Base-by-base conservation (phyloP, 1,284 basidiomycete species). In the Ganoderma sinense region DNA sequence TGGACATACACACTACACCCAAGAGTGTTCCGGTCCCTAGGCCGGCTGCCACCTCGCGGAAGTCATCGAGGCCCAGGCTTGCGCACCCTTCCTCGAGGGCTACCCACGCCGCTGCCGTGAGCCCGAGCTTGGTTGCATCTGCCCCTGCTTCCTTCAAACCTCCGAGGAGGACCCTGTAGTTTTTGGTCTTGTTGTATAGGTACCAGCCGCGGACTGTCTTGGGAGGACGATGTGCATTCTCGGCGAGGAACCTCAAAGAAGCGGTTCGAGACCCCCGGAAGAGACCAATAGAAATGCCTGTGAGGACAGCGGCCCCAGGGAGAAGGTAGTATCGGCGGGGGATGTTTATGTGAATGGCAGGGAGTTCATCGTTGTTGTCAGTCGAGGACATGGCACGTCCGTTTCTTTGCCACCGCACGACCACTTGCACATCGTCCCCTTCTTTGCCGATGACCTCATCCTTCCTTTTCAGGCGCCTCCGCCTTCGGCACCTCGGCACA, bases 161-260 rank as follows among this genome's bases (percentile, higher is more conserved):
- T 1, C 87, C 91, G 73, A 90, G 86, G 78, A 94, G 86, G 75
- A 95, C 89, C 75, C 88, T 85, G 84, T 96, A 96, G 83, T 96
- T 96, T 82, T 96, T 96, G 53, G 94, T 95, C 85, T 96, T 96
- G 80, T 94, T 93, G 87, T 96, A 96, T 76, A 94, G 92, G 79
- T 96, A 96, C 95, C 94, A 96, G 74, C 94, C 94, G 73, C 91
- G 87, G 68, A 95, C 86, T 39, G 94, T 96, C 76, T 82, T 91
- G 39, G 94, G 94, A 65, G 92, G 85, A 65, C 93, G 85, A 80
- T 96, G 95, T 45, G 90, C 80, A 76, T 88, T 88, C 76, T 88
- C 87, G 20, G 86, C 87, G 59, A 88, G 81, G 78, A 85, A 88
- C 63, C 84, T 85, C 71, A 86, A 79, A 13, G 82, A 80, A 10